phyloP scores from a whole-genome alignment of 768 basidiomycete genomes.

The Mycena leptocephala region DNA sequence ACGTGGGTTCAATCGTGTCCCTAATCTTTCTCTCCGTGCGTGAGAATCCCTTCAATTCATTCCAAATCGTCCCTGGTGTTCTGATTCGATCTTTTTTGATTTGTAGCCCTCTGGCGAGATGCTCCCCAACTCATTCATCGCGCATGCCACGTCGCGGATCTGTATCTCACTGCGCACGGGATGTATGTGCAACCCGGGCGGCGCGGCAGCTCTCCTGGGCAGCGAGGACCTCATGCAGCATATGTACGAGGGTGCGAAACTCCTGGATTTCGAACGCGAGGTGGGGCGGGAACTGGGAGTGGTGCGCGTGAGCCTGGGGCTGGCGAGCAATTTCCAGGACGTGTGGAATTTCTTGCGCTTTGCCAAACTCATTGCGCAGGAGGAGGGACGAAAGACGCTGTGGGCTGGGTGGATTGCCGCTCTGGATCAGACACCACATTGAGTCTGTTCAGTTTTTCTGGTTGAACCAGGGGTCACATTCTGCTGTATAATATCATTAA shows the following conservation, averaged over 20 bases:
- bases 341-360: constrained; percentile 72
- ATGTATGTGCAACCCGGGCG: constrained; percentile 92
- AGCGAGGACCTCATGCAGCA: constrained; percentile 75
- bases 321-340: constrained; percentile 85
- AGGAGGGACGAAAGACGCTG: constrained; percentile 29
- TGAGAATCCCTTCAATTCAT: too few relatives aligned
- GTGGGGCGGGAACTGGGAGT: constrained; percentile 82
- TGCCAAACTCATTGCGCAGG: constrained; percentile 59
- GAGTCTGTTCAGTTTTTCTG: too few relatives aligned
- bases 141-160: constrained; percentile 73
- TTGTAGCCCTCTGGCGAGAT: constrained; percentile 78
- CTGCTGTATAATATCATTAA: too few relatives aligned
- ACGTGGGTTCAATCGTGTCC: constrained; percentile 75
- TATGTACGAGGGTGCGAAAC: constrained; percentile 71
- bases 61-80: neutral
- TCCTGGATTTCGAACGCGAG: constrained; percentile 70
- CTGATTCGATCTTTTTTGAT: constrained; percentile 72
- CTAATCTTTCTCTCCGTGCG: constrained; percentile 42
- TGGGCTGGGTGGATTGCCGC: constrained; percentile 32
- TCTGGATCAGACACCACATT: too few relatives aligned
- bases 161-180: constrained; percentile 87
- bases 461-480: too few relatives aligned
- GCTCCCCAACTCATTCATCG: constrained; percentile 82
- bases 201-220: constrained; percentile 79
- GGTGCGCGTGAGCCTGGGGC: constrained; percentile 82